These are phyloP conservation scores for Fusarium oligoseptatum DNA, from an alignment of 2,329 filamentous ascomycete genomes.

Conservation along the genomic window DNA sequence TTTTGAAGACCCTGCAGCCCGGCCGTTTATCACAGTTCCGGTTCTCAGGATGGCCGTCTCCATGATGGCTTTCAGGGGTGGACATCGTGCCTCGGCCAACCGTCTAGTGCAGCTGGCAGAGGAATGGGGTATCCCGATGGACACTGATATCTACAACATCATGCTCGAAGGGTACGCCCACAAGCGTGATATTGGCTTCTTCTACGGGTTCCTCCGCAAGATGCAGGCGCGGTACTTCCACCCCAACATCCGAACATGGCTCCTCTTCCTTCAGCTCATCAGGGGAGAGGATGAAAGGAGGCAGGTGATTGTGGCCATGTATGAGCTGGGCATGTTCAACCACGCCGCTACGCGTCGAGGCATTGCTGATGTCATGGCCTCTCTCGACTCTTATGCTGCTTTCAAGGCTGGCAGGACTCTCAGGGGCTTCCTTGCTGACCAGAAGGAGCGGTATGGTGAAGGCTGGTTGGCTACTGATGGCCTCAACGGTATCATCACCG, in stretches of 20 bases:
- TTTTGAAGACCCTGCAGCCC: constrained; percentile 54
- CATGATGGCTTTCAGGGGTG: constrained; percentile 55
- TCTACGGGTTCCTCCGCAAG: constrained; percentile 54
- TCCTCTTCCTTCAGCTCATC: constrained; percentile 65
- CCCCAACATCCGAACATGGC: constrained; percentile 63
- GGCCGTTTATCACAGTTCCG: constrained; percentile 52
- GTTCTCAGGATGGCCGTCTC: constrained; percentile 60
- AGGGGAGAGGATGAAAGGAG: constrained; percentile 68
- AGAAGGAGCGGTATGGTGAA: constrained; percentile 59
- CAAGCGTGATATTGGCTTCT: constrained; percentile 57
- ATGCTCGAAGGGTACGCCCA: constrained; percentile 58
- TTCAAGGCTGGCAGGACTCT: constrained; percentile 53
- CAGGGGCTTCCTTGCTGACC: constrained; percentile 55
- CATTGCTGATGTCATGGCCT: constrained; percentile 59
- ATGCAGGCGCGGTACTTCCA: constrained; percentile 57
- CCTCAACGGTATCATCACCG: constrained; percentile 56
- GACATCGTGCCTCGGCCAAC: constrained; percentile 51
- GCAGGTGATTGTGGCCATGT: constrained; percentile 62
- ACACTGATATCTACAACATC: constrained; percentile 63
- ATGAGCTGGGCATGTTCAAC: constrained; percentile 58
- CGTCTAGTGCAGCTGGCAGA: constrained; percentile 55
- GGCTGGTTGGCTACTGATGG: constrained; percentile 58
- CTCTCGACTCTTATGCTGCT: constrained; percentile 58
- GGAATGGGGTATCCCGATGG: constrained; percentile 55
- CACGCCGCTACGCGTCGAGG: constrained; percentile 52